These are phyloP conservation scores for Zygoascus bituminiphila DNA, from an alignment of 805 yeast genomes.

Conservation along the genomic window DNA sequence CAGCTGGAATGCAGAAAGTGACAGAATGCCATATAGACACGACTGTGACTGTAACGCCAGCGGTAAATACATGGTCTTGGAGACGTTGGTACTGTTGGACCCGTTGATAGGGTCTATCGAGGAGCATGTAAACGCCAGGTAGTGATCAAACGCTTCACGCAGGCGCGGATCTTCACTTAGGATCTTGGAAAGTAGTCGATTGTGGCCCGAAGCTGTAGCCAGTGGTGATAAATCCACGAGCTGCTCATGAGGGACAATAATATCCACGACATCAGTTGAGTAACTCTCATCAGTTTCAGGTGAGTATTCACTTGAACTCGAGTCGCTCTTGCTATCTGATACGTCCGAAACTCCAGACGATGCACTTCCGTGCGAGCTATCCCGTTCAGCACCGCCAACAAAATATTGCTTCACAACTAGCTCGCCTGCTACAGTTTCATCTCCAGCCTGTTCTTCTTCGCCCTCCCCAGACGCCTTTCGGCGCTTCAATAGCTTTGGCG, in stretches of 20 bases:
- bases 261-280: no score
- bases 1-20: slow-evolving; percentile 5
- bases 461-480: background rate
- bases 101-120: slow-evolving; percentile 2
- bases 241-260: no score
- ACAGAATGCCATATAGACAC: slow-evolving; percentile 1
- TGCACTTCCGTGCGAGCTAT: no score
- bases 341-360: no score
- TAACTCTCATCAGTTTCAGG: no score
- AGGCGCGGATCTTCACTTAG: background rate
- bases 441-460: background rate
- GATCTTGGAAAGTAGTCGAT: background rate
- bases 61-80: slow-evolving; percentile 2
- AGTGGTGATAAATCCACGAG: background rate
- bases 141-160: background rate
- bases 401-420: background rate
- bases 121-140: slow-evolving; percentile 1
- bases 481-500: background rate
- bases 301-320: no score
- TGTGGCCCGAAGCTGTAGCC: background rate
- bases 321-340: no score
- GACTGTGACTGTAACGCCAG: slow-evolving; percentile 2
- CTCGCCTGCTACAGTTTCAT: background rate
- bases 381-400: no score
- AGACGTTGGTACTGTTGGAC: background rate